Conservation (phyloP, 345 rosid species). For the Physaria fendleri region DNA sequence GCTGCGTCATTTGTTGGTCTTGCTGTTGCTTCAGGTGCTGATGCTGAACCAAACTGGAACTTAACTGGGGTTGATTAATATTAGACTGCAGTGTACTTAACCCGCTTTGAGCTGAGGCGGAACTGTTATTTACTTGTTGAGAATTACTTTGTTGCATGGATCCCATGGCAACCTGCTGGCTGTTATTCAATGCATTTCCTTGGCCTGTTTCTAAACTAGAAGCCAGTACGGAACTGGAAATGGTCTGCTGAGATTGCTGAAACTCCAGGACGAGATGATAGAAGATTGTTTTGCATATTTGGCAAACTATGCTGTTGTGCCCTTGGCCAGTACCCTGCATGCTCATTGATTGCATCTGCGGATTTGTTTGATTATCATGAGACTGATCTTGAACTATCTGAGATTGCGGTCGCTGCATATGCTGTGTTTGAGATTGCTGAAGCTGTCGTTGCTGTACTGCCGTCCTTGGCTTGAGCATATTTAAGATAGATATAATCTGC, state of each 20-base stretch:
- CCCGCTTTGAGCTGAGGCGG: slow-evolving; percentile 58
- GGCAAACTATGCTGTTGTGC: slow-evolving; percentile 56
- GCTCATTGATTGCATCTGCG: slow-evolving; percentile 61
- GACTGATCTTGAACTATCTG: slow-evolving; percentile 45
- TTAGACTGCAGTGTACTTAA: slow-evolving; percentile 50
- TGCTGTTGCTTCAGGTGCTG: slow-evolving; percentile 67
- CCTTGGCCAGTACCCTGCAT: slow-evolving; percentile 45
- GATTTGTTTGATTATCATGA: slow-evolving; percentile 62
- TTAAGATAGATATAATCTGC: slow-evolving; percentile 48
- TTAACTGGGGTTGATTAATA: slow-evolving; percentile 52
- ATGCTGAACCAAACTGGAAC: slow-evolving; percentile 65
- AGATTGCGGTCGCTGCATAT: slow-evolving; percentile 43
- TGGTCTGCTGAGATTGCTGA: slow-evolving; percentile 52
- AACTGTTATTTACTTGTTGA: slow-evolving; percentile 52
- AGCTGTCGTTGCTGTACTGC: slow-evolving; percentile 57
- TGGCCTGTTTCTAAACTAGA: slow-evolving; percentile 61
- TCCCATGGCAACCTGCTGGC: slow-evolving; percentile 61
- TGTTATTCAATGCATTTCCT: slow-evolving; percentile 52
- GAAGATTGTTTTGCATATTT: slow-evolving; percentile 57
- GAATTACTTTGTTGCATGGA: slow-evolving; percentile 61
- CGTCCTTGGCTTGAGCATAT: slow-evolving; percentile 37
- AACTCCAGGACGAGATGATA: slow-evolving; percentile 62
- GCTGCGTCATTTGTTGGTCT: slow-evolving; percentile 56
- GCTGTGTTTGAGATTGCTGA: slow-evolving; percentile 2
- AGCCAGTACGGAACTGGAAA: slow-evolving; percentile 52